Conservation (phyloP, 1,284 basidiomycete species). For the Boletus semigastroideus region DNA sequence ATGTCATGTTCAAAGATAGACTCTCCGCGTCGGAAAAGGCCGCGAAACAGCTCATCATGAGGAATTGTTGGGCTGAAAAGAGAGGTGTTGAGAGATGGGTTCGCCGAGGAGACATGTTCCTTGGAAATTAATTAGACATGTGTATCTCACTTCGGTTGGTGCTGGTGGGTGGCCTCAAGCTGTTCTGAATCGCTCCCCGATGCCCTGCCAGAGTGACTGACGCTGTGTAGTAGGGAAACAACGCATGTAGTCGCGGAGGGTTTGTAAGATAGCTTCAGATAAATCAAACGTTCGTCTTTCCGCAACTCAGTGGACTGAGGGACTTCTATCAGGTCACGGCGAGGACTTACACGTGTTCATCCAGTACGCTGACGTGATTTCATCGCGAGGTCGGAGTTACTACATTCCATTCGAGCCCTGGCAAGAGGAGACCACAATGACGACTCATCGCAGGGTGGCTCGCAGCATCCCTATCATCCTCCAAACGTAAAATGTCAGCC, state of each 20-base stretch:
- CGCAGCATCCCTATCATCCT: not conserved
- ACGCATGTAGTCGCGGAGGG: constrained; percentile 6
- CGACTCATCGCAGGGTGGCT: constrained; percentile 1
- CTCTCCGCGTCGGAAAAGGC: constrained; percentile 22
- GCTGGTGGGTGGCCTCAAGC: constrained; percentile 6
- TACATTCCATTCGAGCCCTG: not conserved
- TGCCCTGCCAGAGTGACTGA: not conserved
- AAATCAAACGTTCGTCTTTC: constrained; percentile 16
- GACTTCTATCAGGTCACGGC: not conserved
- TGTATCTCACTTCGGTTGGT: constrained; percentile 17
- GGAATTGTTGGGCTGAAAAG: constrained; percentile 32
- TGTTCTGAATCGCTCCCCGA: constrained; percentile 2
- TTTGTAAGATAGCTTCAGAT: constrained; percentile 22
- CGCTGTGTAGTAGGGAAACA: not conserved
- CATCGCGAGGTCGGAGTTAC: constrained; percentile 3
- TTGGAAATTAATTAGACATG: constrained; percentile 30
- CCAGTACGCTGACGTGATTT: constrained; percentile 15
- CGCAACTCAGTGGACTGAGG: constrained; percentile 2
- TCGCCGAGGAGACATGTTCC: constrained; percentile 27
- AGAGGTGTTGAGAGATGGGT: constrained; percentile 22
- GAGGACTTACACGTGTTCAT: constrained; percentile 23
- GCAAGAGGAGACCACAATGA: not conserved
- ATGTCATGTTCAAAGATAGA: constrained; percentile 24
- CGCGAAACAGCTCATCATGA: constrained; percentile 25
- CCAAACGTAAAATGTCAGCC: constrained; percentile 20